These are phyloP conservation scores for Aspergillus fructus DNA, from an alignment of 2,329 filamentous ascomycete species.

Conservation along the genomic window DNA sequence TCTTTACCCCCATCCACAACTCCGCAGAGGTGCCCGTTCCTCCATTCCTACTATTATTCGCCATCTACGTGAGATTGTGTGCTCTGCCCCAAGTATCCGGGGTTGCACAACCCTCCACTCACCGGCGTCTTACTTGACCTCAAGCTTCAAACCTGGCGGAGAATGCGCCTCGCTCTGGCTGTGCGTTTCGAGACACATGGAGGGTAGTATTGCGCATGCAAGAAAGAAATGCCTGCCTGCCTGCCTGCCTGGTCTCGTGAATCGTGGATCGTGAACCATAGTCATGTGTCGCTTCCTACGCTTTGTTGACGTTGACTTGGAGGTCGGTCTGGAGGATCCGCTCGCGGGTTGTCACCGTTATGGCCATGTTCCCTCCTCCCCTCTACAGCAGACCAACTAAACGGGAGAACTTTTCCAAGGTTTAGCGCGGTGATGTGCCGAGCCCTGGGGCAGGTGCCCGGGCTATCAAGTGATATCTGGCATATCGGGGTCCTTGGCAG, in stretches of 20 bases:
- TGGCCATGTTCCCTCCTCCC: too few relatives aligned
- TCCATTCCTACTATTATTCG: background rate
- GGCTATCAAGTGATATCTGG: too few relatives aligned
- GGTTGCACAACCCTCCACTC: slow-evolving; percentile 2
- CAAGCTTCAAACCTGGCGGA: background rate
- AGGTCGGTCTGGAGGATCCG: too few relatives aligned
- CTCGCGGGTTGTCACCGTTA: too few relatives aligned
- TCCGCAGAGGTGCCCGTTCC: background rate
- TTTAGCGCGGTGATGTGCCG: too few relatives aligned
- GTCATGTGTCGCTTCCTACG: background rate
- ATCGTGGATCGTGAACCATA: background rate
- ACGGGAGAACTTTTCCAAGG: too few relatives aligned
- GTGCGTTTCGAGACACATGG: background rate
- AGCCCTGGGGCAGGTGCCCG: too few relatives aligned
- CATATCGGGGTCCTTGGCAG: too few relatives aligned
- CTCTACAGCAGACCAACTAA: too few relatives aligned
- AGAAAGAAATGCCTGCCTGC: background rate
- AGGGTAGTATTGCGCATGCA: background rate
- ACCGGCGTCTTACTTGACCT: background rate
- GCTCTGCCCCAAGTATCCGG: background rate
- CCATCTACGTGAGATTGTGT: background rate
- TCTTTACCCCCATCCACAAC: background rate
- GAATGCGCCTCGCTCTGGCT: background rate
- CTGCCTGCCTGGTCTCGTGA: background rate
- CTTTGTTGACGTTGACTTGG: too few relatives aligned